Evolutionary conservation across 2,329 filamentous ascomycete species (phyloP), one percentile per base, ranked within the genome.

Genomic region (Aspergillus sp.): DNA sequence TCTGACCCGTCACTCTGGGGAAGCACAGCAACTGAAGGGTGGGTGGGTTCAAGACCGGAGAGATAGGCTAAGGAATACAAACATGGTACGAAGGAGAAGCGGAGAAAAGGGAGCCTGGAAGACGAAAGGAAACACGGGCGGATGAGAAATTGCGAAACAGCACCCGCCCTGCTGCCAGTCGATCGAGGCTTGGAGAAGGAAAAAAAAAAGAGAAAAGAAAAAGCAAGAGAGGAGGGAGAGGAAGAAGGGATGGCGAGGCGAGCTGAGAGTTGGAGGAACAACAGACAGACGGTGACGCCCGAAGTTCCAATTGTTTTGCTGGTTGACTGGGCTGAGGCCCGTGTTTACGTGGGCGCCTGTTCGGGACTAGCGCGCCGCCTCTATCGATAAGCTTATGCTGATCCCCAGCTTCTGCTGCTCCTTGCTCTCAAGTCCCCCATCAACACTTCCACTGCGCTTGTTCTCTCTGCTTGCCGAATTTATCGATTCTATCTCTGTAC

Each of bases 331-430:
- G 31, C 55, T 12, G 44, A 33, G 44, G 51, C 56, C 56, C 45
- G 55, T 67, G 73, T 76, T 77, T 76, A 76, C 73, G 62, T 70
- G 64, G 62, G 65, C 60, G 23, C 72, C 65, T 44, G 21, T 71
- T 75, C 53, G 37, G 73, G 74, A 57, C 66, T 76, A 76, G 74
- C 61, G 67, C 39, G 27, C 17, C 19, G 49, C 46, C 63, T 73
- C 27, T 76, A 76, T 76, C 74, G 74, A 76, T 76, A 76, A 76
- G 73, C 72, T 74, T 74, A 73, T 70, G 33, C 23, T 55, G 46
- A n/a, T 51, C 35, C 35, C 49, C 12, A 35, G 27, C 31, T 25
- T 33, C 12, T 52, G 11, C 8, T 14, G 37, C 17, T 35, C 27
- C 44, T 17, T 8, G 6, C 40, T 21, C 17, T 37, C 35, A 12